Evolutionary conservation across 495 filamentous ascomycete genomes (phyloP).

Genomic region (Neurospora sublineolata): DNA sequence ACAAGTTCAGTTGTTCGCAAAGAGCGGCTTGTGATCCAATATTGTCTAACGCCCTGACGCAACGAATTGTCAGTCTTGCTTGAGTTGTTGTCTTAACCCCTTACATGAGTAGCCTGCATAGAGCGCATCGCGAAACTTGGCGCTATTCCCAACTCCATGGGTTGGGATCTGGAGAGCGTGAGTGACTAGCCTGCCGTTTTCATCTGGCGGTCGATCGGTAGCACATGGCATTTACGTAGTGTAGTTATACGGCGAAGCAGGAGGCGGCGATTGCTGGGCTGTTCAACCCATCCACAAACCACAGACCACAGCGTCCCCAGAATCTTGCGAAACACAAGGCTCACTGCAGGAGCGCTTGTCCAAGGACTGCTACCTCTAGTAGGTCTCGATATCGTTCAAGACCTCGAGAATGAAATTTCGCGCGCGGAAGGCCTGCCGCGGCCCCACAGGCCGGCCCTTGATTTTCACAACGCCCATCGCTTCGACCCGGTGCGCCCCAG

Average conservation of each 20-base stretch:
- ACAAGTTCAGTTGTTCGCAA: background rate
- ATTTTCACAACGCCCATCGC: background rate
- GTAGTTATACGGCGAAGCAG: background rate
- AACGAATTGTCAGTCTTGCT: background rate
- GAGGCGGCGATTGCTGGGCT: background rate
- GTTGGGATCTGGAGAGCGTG: background rate
- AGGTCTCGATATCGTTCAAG: background rate
- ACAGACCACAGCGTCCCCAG: background rate
- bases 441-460: background rate
- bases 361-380: background rate
- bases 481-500: background rate
- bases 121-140: conserved; percentile 6
- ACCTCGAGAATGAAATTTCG: background rate
- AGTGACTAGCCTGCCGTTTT: background rate
- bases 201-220: background rate
- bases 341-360: background rate
- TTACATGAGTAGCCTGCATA: background rate
- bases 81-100: background rate
- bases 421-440: background rate
- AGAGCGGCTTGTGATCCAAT: background rate
- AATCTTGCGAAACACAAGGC: background rate
- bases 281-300: background rate
- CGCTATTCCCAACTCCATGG: conserved; percentile 13
- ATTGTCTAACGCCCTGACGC: background rate
- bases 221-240: background rate